phyloP scores from a whole-genome alignment of 345 rosid genomes.

The Luvunga scandens region DNA sequence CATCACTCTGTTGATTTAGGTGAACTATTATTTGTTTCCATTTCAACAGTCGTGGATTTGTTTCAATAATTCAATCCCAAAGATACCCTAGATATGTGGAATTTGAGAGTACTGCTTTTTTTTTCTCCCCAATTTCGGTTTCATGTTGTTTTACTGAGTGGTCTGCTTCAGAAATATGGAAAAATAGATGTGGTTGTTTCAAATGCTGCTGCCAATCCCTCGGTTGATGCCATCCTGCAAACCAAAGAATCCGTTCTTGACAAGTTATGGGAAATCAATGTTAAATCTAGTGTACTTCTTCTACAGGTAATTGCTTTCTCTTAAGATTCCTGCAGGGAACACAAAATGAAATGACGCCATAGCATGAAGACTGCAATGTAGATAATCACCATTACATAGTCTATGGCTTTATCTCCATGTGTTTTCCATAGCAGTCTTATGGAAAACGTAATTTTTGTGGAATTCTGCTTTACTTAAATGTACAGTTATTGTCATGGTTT shows the following conservation, averaged over 20 bases:
- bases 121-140: background rate
- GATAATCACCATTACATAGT: background rate
- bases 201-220: constrained; percentile 86
- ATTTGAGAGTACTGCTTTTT: background rate
- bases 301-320: constrained; percentile 43
- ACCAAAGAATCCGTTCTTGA: constrained; percentile 66
- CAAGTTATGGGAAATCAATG: constrained; percentile 89
- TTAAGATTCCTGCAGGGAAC: background rate
- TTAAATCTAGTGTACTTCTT: constrained; percentile 68
- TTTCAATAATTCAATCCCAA: background rate
- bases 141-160: background rate
- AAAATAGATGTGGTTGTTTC: constrained; percentile 74
- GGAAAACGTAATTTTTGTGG: background rate
- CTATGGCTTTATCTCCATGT: background rate
- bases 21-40: background rate
- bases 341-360: background rate
- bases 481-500: background rate
- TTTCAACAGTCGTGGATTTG: too few relatives aligned
- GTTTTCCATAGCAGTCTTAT: background rate
- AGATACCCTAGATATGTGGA: background rate
- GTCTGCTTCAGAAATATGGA: constrained; percentile 60
- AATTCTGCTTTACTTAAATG: background rate
- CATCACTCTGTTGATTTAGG: background rate
- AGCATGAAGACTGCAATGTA: background rate
- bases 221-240: constrained; percentile 53